Base-by-base conservation (phyloP, 345 rosid species). In the Corymbia maculata region DNA sequence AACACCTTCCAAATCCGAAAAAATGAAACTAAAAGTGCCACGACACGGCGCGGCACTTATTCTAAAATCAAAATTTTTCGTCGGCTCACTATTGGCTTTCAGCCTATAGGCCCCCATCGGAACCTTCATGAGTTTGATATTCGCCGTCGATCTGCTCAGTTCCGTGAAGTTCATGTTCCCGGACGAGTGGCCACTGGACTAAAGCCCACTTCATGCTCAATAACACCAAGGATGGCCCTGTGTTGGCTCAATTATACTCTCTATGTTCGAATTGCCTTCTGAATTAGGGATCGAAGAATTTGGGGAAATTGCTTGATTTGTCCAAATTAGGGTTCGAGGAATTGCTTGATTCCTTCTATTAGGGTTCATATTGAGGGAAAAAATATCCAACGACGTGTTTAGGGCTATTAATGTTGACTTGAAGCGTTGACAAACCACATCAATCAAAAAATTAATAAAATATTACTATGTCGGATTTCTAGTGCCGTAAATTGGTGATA, bases 21-120 rank as follows among this genome's bases (percentile, higher is more conserved):
- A 55, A 55, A 55, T 55, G 42, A 22, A 1, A 55, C 21, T 22
- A 22, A 1, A 55, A 55, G 28, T 55, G 9, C 28, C 4, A n/a
- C n/a, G n/a, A n/a, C n/a, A n/a, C n/a, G n/a, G n/a, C n/a, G n/a
- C n/a, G n/a, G n/a, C 17, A 4, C 28, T 22, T 55, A 55, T 55
- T 9, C 4, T 9, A 2, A 1, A 21, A 2, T 1, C 1, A 22
- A 55, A 55, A 9, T 0, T 22, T 55, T 55, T 55, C 1, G 1
- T 0, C 24, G 21, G 6, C 22, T 55, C 12, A 55, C 61, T 9
- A 36, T 36, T 36, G 42, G 42, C 42, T 36, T 36, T 36, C 42
- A 4, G 42, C 42, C 42, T 36, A 36, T 36, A 36, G 42, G 42
- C 42, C 42, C 42, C 42, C 42, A 36, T 36, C 42, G 42, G 42